Evolutionary conservation across 2,329 filamentous ascomycete species (phyloP), one percentile per base, ranked within the genome.

Genomic region (Paraphoma sp.): DNA sequence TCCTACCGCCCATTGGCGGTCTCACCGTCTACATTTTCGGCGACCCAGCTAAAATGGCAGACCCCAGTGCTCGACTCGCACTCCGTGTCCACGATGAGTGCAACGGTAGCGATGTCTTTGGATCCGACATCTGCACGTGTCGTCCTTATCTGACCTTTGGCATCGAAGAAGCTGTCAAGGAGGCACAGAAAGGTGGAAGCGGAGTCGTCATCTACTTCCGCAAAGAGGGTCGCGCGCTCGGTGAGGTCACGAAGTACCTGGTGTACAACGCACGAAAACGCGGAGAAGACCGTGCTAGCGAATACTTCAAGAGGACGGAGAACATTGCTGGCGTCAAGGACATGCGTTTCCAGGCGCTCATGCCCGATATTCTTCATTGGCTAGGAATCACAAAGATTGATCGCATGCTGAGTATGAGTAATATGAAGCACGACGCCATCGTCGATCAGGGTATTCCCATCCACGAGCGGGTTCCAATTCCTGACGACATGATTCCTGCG

Each of bases 141-240:
- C 86, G 92, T 54, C 95, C 95, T 14, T 98, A 98, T 75, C 87
- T 98, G 54, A 96, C 96, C 72, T 98, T 96, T 74, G 95, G 95
- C 59, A 96, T 99, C 59, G 93, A 97, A 72, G 95, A 99, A 78
- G 95, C 95, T 11, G 94, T 99, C 67, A 97, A 96, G 72, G 93
- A 98, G 79, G 95, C 95, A 10, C 95, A 98, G 75, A 92, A 90
- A 54, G 94, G 94, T 51, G 94, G 94, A 46, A 94, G 90, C 67
- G 94, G 94, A 54, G 92, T 97, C 18, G 95, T 98, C 51, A 97
- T 98, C 75, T 99, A 99, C 77, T 99, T 98, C 86, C 88, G 95
- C 66, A 99, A 99, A 77, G 95, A 99, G 81, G 95, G 95, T 31
- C 87, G 95, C 65, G 95, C 94, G 38, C 82, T 98, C 6, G 95